A percentile compares a stretch with the other conserved stretches of the same genome.
These are phyloP conservation scores for Fusarium coicis DNA, from an alignment of 2,329 filamentous ascomycete genomes.

Conservation along the genomic window DNA sequence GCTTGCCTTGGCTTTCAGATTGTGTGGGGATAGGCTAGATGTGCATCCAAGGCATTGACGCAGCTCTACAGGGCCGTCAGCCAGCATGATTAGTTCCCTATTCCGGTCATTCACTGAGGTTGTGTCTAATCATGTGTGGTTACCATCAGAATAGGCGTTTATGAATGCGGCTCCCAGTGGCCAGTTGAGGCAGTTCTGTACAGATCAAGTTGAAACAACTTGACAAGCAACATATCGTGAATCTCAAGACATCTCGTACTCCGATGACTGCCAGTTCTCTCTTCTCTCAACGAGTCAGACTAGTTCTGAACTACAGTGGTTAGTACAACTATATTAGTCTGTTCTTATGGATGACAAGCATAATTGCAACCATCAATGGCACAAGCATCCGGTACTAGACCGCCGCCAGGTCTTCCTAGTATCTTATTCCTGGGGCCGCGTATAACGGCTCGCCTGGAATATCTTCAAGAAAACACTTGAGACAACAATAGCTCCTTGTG, in stretches of 20 bases:
- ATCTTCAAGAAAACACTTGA: conserved; percentile 6
- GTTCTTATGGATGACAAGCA: conserved; percentile 34
- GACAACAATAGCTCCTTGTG: conserved; percentile 4
- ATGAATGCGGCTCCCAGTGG: conserved; percentile 17
- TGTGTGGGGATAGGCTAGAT: conserved; percentile 39
- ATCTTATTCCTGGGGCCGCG: conserved; percentile 7
- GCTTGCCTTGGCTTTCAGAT: conserved; percentile 35
- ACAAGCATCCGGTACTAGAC: conserved; percentile 7
- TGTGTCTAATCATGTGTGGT: conserved; percentile 11
- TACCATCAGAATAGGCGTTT: not conserved
- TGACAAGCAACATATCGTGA: not conserved
- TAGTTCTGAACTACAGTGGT: conserved; percentile 16
- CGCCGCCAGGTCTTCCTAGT: conserved; percentile 5
- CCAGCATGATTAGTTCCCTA: conserved; percentile 30
- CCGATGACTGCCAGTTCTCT: not conserved
- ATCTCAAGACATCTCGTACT: not conserved
- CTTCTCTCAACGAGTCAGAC: conserved; percentile 1
- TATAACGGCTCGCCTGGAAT: conserved; percentile 8
- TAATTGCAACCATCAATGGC: conserved; percentile 28
- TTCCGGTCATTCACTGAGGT: conserved; percentile 17
- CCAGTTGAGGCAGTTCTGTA: not conserved
- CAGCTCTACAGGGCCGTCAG: conserved; percentile 48
- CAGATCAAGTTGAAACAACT: not conserved
- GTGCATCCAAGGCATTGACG: conserved; percentile 56
- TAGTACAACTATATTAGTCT: conserved; percentile 22